Conservation (phyloP, 148 eudicot genomes). For the Tetragonia tetragonoides region DNA sequence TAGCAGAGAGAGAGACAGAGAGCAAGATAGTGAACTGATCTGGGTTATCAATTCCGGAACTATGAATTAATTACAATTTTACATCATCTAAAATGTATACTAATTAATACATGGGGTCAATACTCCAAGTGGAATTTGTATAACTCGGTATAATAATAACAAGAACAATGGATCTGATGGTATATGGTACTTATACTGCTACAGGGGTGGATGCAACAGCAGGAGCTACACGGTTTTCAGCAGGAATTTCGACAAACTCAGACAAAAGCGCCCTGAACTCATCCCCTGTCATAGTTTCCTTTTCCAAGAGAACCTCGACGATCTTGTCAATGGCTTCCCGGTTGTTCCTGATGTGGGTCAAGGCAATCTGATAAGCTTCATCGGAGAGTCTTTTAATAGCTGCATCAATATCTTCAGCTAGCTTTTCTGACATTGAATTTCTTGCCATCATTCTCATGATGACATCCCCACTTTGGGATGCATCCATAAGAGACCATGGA, state of each 20-base stretch:
- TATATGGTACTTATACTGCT: conserved; percentile 42
- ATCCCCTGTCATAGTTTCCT: conserved; percentile 88
- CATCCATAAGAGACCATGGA: conserved; percentile 98
- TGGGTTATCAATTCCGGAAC: neutral
- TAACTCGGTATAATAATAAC: conserved; percentile 15
- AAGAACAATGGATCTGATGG: conserved; percentile 6
- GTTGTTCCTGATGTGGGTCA: conserved; percentile 77
- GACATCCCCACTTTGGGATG: conserved; percentile 79
- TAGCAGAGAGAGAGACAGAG: neutral
- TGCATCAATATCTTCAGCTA: conserved; percentile 90
- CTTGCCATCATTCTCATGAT: conserved; percentile 99
- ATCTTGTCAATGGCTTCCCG: conserved; percentile 97
- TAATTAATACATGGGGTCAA: conserved; percentile 3
- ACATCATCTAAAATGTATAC: conserved; percentile 23
- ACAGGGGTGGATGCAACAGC: conserved; percentile 47
- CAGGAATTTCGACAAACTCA: conserved; percentile 82
- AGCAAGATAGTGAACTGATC: neutral
- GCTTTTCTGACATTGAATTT: conserved; percentile 97
- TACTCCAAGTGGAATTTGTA: conserved; percentile 17
- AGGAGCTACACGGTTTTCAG: conserved; percentile 67
- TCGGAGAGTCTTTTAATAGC: conserved; percentile 87
- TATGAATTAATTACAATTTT: conserved; percentile 26
- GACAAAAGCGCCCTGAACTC: conserved; percentile 93
- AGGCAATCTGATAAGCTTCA: conserved; percentile 78
- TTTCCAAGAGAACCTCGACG: conserved; percentile 88